These are phyloP conservation scores for Chalciporus sp. DNA, from an alignment of 1,284 basidiomycete species.

Conservation along the genomic window DNA sequence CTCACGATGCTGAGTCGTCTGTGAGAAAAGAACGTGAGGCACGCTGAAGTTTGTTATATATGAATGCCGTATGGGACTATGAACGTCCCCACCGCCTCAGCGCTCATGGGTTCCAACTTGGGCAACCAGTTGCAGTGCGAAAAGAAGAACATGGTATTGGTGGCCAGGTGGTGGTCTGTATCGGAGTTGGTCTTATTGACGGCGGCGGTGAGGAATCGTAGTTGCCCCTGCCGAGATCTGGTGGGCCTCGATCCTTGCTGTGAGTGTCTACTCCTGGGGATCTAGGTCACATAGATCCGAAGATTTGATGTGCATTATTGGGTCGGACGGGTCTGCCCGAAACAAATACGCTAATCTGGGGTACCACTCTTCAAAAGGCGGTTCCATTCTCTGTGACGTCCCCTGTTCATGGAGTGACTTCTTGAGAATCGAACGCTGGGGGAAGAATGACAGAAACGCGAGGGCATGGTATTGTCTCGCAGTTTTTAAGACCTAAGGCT, in stretches of 20 bases:
- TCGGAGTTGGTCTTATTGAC: slow-evolving; percentile 19
- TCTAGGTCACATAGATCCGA: slow-evolving; percentile 29
- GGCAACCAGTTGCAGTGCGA: neutral
- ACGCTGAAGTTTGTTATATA: slow-evolving; percentile 1
- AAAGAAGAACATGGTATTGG: neutral
- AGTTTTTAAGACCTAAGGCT: slow-evolving; percentile 2
- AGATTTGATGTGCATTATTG: slow-evolving; percentile 6
- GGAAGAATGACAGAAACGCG: slow-evolving; percentile 1
- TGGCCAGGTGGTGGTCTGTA: neutral
- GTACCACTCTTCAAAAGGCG: slow-evolving; percentile 2
- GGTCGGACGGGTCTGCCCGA: neutral
- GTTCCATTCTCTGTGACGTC: slow-evolving; percentile 23
- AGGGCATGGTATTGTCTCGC: neutral
- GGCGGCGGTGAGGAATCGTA: slow-evolving; percentile 9
- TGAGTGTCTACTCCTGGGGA: slow-evolving; percentile 10
- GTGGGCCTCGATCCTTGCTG: slow-evolving; percentile 12
- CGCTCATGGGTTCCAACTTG: neutral
- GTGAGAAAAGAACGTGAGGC: slow-evolving; percentile 21
- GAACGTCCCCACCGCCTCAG: slow-evolving; percentile 17
- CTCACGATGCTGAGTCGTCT: neutral
- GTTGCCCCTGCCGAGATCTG: slow-evolving; percentile 21
- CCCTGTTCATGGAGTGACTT: slow-evolving; percentile 2
- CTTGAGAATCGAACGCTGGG: neutral
- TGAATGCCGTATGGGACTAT: slow-evolving; percentile 14
- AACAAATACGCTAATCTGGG: slow-evolving; percentile 17